phyloP scores from a whole-genome alignment of 305 asterid genomes.

The Fraxinus paxiana region DNA sequence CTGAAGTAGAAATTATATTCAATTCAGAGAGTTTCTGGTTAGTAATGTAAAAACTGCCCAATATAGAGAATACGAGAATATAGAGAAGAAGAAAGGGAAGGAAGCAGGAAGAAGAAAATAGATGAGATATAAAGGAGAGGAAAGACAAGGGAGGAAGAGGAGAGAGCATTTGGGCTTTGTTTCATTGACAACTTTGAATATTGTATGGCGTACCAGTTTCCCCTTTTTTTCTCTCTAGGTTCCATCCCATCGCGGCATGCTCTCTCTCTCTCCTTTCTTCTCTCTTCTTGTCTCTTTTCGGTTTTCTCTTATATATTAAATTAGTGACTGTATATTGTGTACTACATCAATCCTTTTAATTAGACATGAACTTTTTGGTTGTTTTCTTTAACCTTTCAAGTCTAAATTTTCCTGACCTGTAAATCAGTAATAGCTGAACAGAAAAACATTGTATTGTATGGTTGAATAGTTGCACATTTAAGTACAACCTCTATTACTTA shows the following conservation, averaged over 20 bases:
- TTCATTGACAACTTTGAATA: neutral
- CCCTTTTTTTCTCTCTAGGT: neutral
- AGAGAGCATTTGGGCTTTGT: neutral
- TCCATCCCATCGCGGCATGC: neutral
- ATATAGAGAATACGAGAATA: neutral
- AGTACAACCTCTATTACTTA: neutral
- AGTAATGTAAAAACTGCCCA: neutral
- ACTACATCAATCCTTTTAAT: neutral
- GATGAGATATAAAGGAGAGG: neutral
- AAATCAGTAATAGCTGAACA: neutral
- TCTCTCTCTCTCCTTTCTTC: neutral
- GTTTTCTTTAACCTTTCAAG: neutral
- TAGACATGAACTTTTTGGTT: neutral
- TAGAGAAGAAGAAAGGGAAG: neutral
- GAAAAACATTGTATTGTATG: neutral
- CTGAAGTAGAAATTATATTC: neutral
- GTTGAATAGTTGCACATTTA: neutral
- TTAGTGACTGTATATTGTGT: neutral
- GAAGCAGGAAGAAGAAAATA: neutral
- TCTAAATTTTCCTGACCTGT: neutral
- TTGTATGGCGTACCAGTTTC: neutral
- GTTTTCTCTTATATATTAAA: neutral
- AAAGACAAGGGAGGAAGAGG: neutral
- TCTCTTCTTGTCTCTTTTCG: neutral
- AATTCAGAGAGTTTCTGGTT: neutral